These are phyloP conservation scores for Tricholoma saponaceum DNA, from an alignment of 768 basidiomycete genomes.

Conservation along the genomic window DNA sequence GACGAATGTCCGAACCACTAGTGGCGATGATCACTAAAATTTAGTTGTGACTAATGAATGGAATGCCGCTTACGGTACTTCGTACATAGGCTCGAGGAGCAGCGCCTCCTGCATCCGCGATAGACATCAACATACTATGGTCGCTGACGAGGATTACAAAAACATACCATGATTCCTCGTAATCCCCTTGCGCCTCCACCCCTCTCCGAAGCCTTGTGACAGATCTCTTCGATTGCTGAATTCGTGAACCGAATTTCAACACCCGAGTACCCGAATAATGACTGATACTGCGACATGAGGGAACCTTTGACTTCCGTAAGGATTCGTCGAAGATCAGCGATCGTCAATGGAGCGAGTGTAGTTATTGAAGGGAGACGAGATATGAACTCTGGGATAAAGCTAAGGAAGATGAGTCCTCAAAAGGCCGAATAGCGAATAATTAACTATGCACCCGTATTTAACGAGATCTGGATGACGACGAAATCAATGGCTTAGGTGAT, in stretches of 20 bases:
- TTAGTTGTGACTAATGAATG: not conserved
- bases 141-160: not conserved
- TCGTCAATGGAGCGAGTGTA: constrained; percentile 73
- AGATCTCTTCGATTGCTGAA: constrained; percentile 77
- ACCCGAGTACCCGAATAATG: constrained; percentile 79
- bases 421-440: not conserved
- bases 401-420: constrained; percentile 21
- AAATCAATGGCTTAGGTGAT: not conserved
- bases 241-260: constrained; percentile 86
- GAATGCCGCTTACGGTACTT: constrained; percentile 72
- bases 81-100: constrained; percentile 89
- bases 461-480: constrained; percentile 56
- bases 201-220: constrained; percentile 68
- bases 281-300: constrained; percentile 83
- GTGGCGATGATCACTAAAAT: not conserved
- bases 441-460: constrained; percentile 62
- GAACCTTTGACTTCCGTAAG: constrained; percentile 91
- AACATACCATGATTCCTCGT: constrained; percentile 77
- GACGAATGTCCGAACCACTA: constrained; percentile 52
- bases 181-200: constrained; percentile 91
- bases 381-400: constrained; percentile 94
- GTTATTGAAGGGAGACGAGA: constrained; percentile 92
- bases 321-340: constrained; percentile 82
- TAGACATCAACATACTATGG: not conserved
- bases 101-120: constrained; percentile 58